These are phyloP conservation scores for Trichophyton simii DNA, from an alignment of 2,329 filamentous ascomycete genomes.

Conservation along the genomic window DNA sequence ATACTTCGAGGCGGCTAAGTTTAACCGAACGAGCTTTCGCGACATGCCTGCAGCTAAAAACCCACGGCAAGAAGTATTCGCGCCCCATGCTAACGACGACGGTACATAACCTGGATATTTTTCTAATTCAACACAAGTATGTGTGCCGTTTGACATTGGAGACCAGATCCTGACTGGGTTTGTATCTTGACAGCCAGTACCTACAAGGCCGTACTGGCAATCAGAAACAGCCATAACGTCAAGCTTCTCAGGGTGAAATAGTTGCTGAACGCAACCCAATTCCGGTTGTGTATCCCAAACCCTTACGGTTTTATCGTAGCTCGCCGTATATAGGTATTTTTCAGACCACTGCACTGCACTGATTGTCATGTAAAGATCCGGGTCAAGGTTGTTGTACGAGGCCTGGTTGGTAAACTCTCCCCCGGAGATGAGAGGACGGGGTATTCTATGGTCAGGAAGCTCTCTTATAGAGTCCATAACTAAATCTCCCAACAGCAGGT, in stretches of 20 bases:
- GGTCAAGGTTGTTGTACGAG: conserved; percentile 35
- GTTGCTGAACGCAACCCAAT: conserved; percentile 22
- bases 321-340: conserved; percentile 39
- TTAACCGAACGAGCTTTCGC: conserved; percentile 22
- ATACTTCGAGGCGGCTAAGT: conserved; percentile 10
- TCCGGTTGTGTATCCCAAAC: conserved; percentile 38
- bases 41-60: conserved; percentile 45
- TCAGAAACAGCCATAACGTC: conserved; percentile 39
- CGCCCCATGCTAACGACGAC: conserved; percentile 39
- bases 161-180: conserved; percentile 26
- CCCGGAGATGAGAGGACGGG: conserved; percentile 26
- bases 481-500: conserved; percentile 43
- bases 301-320: conserved; percentile 45
- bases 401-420: conserved; percentile 34
- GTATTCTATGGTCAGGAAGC: conserved; percentile 41
- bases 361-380: conserved; percentile 44
- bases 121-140: neutral
- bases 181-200: conserved; percentile 34
- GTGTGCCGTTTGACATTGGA: neutral
- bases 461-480: conserved; percentile 35
- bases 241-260: conserved; percentile 38
- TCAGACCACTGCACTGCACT: conserved; percentile 43
- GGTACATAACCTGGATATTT: conserved; percentile 17
- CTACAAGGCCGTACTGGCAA: conserved; percentile 29
- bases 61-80: conserved; percentile 23